Evolutionary conservation across 768 basidiomycete genomes (phyloP).

Genomic region (Suillus sp.): DNA sequence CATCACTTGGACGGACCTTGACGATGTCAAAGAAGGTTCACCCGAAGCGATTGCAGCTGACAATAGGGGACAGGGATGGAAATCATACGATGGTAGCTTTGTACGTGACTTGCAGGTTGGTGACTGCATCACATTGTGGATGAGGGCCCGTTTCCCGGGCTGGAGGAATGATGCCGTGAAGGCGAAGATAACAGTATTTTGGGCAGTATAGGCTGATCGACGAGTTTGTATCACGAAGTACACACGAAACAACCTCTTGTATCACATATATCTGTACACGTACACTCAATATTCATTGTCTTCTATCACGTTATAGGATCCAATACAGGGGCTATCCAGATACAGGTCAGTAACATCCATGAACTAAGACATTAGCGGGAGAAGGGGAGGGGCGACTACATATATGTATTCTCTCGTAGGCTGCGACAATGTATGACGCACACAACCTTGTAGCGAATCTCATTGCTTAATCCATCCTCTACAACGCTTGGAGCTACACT

Average conservation of each 20-base stretch:
- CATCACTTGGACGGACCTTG: slow-evolving; percentile 11
- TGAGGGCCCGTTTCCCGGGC: slow-evolving; percentile 10
- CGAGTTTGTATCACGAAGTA: not conserved
- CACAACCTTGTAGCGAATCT: not conserved
- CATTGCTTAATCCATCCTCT: slow-evolving; percentile 38
- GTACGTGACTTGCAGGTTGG: slow-evolving; percentile 7
- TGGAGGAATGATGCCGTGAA: not conserved
- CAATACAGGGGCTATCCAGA: not conserved
- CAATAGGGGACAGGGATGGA: slow-evolving; percentile 10
- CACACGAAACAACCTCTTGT: not conserved
- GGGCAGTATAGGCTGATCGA: not conserved
- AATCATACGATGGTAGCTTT: slow-evolving; percentile 11
- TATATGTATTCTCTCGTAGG: not conserved
- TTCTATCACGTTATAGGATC: not conserved
- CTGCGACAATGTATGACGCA: not conserved
- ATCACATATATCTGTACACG: not conserved
- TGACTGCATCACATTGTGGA: slow-evolving; percentile 16
- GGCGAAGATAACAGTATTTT: slow-evolving; percentile 1
- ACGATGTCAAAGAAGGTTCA: slow-evolving; percentile 6
- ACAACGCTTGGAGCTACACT: slow-evolving; percentile 39
- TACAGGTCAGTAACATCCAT: not conserved
- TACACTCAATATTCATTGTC: not conserved
- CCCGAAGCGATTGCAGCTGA: slow-evolving; percentile 7
- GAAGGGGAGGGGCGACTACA: not conserved
- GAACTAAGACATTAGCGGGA: not conserved